Base-by-base conservation (phyloP, 140 eudicot species). In the Stevia rebaudiana region DNA sequence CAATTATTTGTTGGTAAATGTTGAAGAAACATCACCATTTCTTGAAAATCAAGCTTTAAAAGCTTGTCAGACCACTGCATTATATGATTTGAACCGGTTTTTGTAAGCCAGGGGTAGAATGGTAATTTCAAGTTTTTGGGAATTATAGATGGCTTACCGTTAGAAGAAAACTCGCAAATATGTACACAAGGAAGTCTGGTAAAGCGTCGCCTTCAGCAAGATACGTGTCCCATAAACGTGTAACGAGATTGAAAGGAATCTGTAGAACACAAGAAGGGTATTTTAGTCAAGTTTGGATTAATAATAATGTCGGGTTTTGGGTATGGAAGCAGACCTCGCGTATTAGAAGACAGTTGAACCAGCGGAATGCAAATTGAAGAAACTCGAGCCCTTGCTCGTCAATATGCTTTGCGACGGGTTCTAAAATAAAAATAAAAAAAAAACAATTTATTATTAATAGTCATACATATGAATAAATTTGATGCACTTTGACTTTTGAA, bases 351-450 rank as follows among this genome's bases (percentile, higher is more conserved):
- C 98, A 92, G 70, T 92, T 92, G 80, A 92, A 85, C 98, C 98
- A 92, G 57, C 98, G 98, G 64, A 91, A 91, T 60, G 98, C 92
- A 81, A 92, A 92, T 50, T 92, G 98, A 73, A 92, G 98, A 83
- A 92, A 92, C 64, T 92, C 98, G 63, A 92, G 98, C 17, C 96
- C 98, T 40, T 91, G 96, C 61, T 88, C 96, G 80, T 88, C 98
- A 80, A 92, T 92, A 82, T 88, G 98, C 72, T 63, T 83, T 55
- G 94, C 88, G 53, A 88, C 82, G 67, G 96, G 98, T 76, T 92
- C 98, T 92, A 43, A 43, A 50, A 44, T 19, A 48, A 39, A 22
- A n/a, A n/a, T n/a, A n/a, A 6, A 72, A 72, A 35, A 40, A 46
- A 50, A 62, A 54, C 18, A 37, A 5, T 19, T 22, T 30, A 61